These are phyloP conservation scores for Fusarium illudens DNA, from an alignment of 2,329 filamentous ascomycete species.

Conservation along the genomic window DNA sequence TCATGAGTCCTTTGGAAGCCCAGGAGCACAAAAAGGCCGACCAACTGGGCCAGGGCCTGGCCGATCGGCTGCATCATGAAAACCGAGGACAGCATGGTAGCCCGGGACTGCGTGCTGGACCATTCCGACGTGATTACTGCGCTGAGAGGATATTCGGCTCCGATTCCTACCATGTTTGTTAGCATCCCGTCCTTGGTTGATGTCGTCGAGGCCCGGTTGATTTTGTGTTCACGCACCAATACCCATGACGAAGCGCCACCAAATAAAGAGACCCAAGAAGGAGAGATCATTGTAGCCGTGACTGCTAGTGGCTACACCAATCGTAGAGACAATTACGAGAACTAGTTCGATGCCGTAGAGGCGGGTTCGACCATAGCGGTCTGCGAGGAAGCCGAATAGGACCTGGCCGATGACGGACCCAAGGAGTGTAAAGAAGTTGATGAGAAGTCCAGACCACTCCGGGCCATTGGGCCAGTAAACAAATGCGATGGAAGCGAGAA, in stretches of 20 bases:
- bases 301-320: slow-evolving; percentile 63
- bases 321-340: slow-evolving; percentile 65
- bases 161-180: slow-evolving; percentile 57
- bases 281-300: slow-evolving; percentile 59
- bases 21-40: slow-evolving; percentile 63
- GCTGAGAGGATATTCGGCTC: slow-evolving; percentile 73
- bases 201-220: slow-evolving; percentile 4
- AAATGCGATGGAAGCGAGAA: slow-evolving; percentile 61
- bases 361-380: slow-evolving; percentile 62
- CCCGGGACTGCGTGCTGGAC: slow-evolving; percentile 68
- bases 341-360: slow-evolving; percentile 66
- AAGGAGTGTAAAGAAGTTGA: slow-evolving; percentile 62
- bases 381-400: slow-evolving; percentile 62
- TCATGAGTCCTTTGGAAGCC: slow-evolving; percentile 54
- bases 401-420: slow-evolving; percentile 63
- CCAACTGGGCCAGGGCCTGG: slow-evolving; percentile 70
- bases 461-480: slow-evolving; percentile 60
- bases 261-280: slow-evolving; percentile 60
- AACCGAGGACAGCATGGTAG: slow-evolving; percentile 72
- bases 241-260: slow-evolving; percentile 65
- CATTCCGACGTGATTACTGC: slow-evolving; percentile 75
- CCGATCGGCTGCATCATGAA: slow-evolving; percentile 76
- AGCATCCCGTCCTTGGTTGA: slow-evolving; percentile 13
- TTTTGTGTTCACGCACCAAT: slow-evolving; percentile 50
- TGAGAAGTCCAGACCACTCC: slow-evolving; percentile 56